A percentile compares a stretch with the other conserved stretches of the same genome.
These are phyloP conservation scores for Alternaria gansuensis DNA, from an alignment of 2,329 filamentous ascomycete species.

Conservation along the genomic window DNA sequence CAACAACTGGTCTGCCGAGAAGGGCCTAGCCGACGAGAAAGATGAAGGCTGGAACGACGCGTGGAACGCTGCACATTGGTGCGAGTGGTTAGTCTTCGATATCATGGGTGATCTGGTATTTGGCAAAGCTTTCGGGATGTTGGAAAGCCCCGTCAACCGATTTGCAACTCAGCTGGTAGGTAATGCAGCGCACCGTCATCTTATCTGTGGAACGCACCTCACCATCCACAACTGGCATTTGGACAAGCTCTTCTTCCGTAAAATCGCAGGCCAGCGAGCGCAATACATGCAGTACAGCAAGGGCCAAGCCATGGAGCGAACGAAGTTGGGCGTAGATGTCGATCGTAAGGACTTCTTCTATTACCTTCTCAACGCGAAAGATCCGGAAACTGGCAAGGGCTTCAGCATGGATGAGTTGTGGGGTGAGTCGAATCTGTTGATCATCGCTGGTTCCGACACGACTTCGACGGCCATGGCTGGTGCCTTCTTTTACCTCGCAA, in stretches of 20 bases:
- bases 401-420: conserved; percentile 59
- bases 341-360: conserved; percentile 60
- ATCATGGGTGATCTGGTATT: conserved; percentile 62
- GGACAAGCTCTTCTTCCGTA: conserved; percentile 57
- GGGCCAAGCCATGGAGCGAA: conserved; percentile 55
- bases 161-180: conserved; percentile 55
- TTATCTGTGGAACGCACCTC: conserved; percentile 56
- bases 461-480: conserved; percentile 55
- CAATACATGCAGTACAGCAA: conserved; percentile 58
- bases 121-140: conserved; percentile 57
- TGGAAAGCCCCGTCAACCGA: conserved; percentile 54
- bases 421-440: conserved; percentile 60
- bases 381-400: conserved; percentile 57
- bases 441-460: conserved; percentile 60
- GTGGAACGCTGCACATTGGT: conserved; percentile 58
- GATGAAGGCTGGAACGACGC: conserved; percentile 53
- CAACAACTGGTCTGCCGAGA: conserved; percentile 17
- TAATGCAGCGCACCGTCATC: conserved; percentile 57
- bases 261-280: conserved; percentile 54
- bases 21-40: conserved; percentile 20
- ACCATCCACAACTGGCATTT: conserved; percentile 56
- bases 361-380: conserved; percentile 58
- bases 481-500: conserved; percentile 57
- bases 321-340: conserved; percentile 52
- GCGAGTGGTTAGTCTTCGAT: conserved; percentile 60